Evolutionary conservation across 768 basidiomycete genomes (phyloP).

Genomic region (Naganishia antarctica): DNA sequence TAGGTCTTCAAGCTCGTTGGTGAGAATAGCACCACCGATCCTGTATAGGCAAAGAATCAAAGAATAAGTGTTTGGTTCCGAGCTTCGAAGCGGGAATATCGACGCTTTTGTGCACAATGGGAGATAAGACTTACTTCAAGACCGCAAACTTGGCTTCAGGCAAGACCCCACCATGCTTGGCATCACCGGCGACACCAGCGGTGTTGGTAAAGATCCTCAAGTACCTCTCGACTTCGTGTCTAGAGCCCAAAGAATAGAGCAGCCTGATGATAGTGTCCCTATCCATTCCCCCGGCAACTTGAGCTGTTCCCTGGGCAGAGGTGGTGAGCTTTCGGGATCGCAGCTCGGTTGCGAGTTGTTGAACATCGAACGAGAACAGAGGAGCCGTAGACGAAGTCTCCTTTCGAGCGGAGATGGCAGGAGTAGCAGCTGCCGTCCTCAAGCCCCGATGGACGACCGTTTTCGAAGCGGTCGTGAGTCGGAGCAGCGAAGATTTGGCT

Average conservation of each 20-base stretch:
- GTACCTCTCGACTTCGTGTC: conserved; percentile 96
- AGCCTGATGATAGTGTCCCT: conserved; percentile 89
- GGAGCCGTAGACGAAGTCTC: background rate
- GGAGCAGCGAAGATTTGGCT: conserved; percentile 14
- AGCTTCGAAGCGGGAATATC: background rate
- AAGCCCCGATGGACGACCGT: conserved; percentile 3
- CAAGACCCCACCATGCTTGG: conserved; percentile 40
- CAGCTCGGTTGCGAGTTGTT: conserved; percentile 44
- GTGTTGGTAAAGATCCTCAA: conserved; percentile 92
- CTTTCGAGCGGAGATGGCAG: background rate
- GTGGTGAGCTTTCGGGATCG: conserved; percentile 41
- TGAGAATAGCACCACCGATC: conserved; percentile 88
- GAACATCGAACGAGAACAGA: conserved; percentile 42
- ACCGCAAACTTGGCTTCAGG: conserved; percentile 83
- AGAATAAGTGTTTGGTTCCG: background rate
- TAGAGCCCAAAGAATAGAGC: conserved; percentile 92
- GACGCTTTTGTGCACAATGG: background rate
- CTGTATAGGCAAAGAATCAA: conserved; percentile 31
- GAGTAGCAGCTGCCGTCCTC: conserved; percentile 9
- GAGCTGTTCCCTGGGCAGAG: conserved; percentile 29
- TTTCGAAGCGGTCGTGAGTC: conserved; percentile 8
- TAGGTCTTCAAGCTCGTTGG: conserved; percentile 81
- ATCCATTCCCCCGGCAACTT: conserved; percentile 47
- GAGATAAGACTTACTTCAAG: conserved; percentile 60
- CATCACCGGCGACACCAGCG: conserved; percentile 54